Percentiles rank a stretch among this genome's conserved stretches.
Evolutionary conservation across 2,329 filamentous ascomycete species (phyloP).

Genomic region (Colletotrichum cuscutae): DNA sequence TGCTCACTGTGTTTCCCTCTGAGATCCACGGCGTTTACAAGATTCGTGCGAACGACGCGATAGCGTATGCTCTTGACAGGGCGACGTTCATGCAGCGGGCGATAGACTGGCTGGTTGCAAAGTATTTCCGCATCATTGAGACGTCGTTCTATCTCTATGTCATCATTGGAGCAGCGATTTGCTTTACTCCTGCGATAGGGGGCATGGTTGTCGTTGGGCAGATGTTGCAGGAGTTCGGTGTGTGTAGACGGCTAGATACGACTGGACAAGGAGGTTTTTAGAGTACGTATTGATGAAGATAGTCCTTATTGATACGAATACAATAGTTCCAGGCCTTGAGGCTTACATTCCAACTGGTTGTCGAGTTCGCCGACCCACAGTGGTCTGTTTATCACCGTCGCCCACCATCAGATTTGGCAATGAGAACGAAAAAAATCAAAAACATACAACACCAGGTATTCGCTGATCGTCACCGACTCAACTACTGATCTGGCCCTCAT

Average conservation of each 20-base stretch:
- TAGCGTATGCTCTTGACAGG: conserved; percentile 28
- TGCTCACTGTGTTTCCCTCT: conserved; percentile 16
- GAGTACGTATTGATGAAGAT: fast-evolving
- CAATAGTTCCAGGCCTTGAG: not conserved
- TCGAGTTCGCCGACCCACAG: not conserved
- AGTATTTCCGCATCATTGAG: conserved; percentile 28
- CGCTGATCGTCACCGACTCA: too few species aligned
- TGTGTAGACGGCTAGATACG: conserved; percentile 25
- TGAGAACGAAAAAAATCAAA: too few species aligned
- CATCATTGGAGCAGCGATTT: conserved; percentile 6
- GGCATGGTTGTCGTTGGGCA: conserved; percentile 26
- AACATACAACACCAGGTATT: too few species aligned
- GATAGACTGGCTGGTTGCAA: conserved; percentile 31
- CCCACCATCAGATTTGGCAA: too few species aligned
- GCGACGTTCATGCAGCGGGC: conserved; percentile 21
- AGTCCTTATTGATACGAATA: not conserved
- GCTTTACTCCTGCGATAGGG: conserved; percentile 25
- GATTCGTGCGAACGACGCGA: conserved; percentile 25
- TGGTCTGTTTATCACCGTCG: not conserved
- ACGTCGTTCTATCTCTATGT: conserved; percentile 22
- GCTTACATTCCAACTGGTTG: not conserved
- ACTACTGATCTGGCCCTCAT: too few species aligned
- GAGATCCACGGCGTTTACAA: conserved; percentile 26
- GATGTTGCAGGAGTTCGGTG: conserved; percentile 23
- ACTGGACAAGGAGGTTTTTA: not conserved